phyloP scores from a whole-genome alignment of 768 basidiomycete species.

The Leccinum olivaceopallidum region DNA sequence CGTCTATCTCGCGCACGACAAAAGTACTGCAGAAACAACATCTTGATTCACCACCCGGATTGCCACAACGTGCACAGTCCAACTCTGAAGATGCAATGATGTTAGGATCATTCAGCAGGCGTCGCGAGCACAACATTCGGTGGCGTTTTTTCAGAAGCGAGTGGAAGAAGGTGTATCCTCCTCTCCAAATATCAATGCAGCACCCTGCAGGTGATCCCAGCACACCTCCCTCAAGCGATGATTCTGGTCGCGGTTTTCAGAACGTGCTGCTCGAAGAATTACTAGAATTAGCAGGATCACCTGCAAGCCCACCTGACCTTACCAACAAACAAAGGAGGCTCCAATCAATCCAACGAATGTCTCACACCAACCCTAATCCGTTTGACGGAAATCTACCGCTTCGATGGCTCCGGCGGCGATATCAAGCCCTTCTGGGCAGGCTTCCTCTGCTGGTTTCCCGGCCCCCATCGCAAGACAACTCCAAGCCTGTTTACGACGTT shows the following conservation, averaged over 20 bases:
- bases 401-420: conserved; percentile 49
- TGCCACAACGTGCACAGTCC: conserved; percentile 60
- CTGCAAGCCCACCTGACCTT: conserved; percentile 25
- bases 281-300: conserved; percentile 42
- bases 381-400: conserved; percentile 20
- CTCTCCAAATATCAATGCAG: conserved; percentile 51
- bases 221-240: conserved; percentile 12
- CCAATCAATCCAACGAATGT: neutral
- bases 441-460: conserved; percentile 54
- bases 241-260: conserved; percentile 41
- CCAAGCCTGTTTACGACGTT: conserved; percentile 30
- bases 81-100: conserved; percentile 56
- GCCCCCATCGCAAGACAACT: conserved; percentile 1
- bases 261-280: conserved; percentile 45
- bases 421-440: conserved; percentile 57
- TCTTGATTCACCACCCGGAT: conserved; percentile 49
- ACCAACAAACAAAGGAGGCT: conserved; percentile 31
- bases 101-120: conserved; percentile 68
- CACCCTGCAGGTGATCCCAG: conserved; percentile 8
- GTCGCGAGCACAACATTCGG: conserved; percentile 71
- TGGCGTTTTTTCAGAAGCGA: conserved; percentile 63
- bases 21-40: conserved; percentile 44
- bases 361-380: conserved; percentile 8
- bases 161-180: conserved; percentile 56
- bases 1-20: conserved; percentile 43